Evolutionary conservation across 1,284 basidiomycete genomes (phyloP).

Genomic region (Ustilago xerochloae): DNA sequence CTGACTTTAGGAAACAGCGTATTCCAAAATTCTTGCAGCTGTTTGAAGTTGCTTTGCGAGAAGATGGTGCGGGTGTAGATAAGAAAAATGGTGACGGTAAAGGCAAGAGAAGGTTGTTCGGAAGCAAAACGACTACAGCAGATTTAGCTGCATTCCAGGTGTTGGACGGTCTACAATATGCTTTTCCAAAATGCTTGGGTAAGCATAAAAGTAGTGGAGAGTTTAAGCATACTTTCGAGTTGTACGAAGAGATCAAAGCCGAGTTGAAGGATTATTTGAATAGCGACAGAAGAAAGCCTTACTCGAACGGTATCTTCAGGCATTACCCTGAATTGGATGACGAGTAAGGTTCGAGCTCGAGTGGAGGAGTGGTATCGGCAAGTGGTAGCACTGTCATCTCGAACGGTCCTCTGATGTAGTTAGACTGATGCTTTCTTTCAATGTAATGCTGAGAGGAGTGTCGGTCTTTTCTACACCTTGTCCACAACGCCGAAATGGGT

Average conservation of each 20-base stretch:
- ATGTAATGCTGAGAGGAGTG: background rate
- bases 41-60: constrained; percentile 69
- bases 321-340: constrained; percentile 72
- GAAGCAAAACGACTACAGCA: constrained; percentile 70
- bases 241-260: constrained; percentile 50
- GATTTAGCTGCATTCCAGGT: constrained; percentile 72
- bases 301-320: constrained; percentile 71
- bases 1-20: constrained; percentile 70
- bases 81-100: constrained; percentile 61
- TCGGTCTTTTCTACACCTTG: background rate
- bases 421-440: too few relatives aligned
- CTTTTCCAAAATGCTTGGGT: constrained; percentile 71
- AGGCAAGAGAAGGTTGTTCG: constrained; percentile 68
- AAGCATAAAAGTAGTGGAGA: constrained; percentile 58
- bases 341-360: constrained; percentile 3
- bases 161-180: constrained; percentile 70
- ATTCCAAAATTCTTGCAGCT: constrained; percentile 72
- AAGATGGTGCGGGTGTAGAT: constrained; percentile 7
- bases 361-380: background rate
- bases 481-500: too few relatives aligned
- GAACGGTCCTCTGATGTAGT: too few relatives aligned
- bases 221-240: constrained; percentile 64
- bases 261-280: constrained; percentile 71
- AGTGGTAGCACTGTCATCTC: too few relatives aligned
- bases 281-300: constrained; percentile 70